Evolutionary conservation across 2,329 filamentous ascomycete genomes (phyloP).

Genomic region (Didymella segeticola): DNA sequence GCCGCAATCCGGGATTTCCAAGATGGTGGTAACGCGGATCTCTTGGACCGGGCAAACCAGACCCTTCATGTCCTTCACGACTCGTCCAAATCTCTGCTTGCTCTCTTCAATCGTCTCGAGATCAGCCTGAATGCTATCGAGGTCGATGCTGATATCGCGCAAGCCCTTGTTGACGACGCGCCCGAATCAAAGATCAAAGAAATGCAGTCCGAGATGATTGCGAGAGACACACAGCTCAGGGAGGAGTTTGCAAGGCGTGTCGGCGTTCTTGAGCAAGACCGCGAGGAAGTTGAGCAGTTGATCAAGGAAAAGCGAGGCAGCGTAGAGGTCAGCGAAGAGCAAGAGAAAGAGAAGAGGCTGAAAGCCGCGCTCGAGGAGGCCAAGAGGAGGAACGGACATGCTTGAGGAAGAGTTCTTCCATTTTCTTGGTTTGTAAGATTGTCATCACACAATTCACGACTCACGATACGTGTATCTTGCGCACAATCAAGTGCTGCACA

Average conservation of each 20-base stretch:
- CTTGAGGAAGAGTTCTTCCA: conserved; percentile 1
- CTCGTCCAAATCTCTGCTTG: conserved; percentile 50
- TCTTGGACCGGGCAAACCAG: conserved; percentile 35
- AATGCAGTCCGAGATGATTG: conserved; percentile 44
- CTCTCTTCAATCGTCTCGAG: conserved; percentile 56
- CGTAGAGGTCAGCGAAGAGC: conserved; percentile 37
- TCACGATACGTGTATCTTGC: no score
- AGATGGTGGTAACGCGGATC: conserved; percentile 37
- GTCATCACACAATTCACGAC: no score
- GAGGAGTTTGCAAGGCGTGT: conserved; percentile 49
- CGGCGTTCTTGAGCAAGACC: conserved; percentile 46
- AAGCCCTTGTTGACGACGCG: conserved; percentile 56
- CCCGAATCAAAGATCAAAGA: conserved; percentile 50
- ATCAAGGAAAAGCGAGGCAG: conserved; percentile 16
- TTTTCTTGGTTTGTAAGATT: no score
- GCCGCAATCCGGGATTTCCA: conserved; percentile 50
- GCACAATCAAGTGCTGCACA: not conserved
- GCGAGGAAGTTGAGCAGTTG: conserved; percentile 41
- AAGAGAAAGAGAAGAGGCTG: conserved; percentile 56
- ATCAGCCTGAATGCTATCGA: conserved; percentile 59
- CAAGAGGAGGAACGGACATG: conserved; percentile 59
- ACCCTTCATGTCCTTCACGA: conserved; percentile 46
- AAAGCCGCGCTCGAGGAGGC: conserved; percentile 60
- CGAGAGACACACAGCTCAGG: conserved; percentile 40
- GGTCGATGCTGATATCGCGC: conserved; percentile 61